Percentiles rank a stretch among this genome's conserved stretches.
phyloP scores from a whole-genome alignment of 495 filamentous ascomycete genomes.

The Extremus antarcticus region DNA sequence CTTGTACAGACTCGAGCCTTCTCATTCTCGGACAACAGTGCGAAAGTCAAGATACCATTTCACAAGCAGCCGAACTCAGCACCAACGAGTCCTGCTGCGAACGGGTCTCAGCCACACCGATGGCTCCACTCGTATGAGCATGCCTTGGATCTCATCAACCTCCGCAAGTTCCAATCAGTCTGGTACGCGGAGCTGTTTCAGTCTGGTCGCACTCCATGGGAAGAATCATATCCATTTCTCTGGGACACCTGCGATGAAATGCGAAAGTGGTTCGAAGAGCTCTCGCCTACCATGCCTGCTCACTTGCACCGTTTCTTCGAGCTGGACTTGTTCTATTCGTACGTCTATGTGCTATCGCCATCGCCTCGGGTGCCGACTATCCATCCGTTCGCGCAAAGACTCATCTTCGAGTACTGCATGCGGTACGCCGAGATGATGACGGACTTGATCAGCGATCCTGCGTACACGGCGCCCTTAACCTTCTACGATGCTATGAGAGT shows the following conservation, averaged over 20 bases:
- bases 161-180: constrained; percentile 65
- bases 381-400: constrained; percentile 53
- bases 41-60: constrained; percentile 43
- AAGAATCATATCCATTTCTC: constrained; percentile 29
- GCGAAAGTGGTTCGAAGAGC: constrained; percentile 39
- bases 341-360: constrained; percentile 70
- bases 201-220: constrained; percentile 45
- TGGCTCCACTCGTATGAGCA: constrained; percentile 32
- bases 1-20: constrained; percentile 71
- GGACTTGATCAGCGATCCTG: constrained; percentile 38
- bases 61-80: background rate
- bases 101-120: constrained; percentile 39
- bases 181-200: constrained; percentile 80
- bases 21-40: constrained; percentile 84
- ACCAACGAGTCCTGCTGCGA: constrained; percentile 19
- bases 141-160: constrained; percentile 53
- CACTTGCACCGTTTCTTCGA: constrained; percentile 60
- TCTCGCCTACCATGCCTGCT: constrained; percentile 43
- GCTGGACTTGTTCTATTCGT: constrained; percentile 74
- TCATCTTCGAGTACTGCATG: constrained; percentile 75
- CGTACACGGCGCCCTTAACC: constrained; percentile 47
- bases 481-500: constrained; percentile 63
- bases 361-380: constrained; percentile 53
- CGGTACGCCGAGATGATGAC: constrained; percentile 54
- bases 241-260: constrained; percentile 25